Conservation (phyloP, 2,329 filamentous ascomycete species). For the Cyclaneusma minus region DNA sequence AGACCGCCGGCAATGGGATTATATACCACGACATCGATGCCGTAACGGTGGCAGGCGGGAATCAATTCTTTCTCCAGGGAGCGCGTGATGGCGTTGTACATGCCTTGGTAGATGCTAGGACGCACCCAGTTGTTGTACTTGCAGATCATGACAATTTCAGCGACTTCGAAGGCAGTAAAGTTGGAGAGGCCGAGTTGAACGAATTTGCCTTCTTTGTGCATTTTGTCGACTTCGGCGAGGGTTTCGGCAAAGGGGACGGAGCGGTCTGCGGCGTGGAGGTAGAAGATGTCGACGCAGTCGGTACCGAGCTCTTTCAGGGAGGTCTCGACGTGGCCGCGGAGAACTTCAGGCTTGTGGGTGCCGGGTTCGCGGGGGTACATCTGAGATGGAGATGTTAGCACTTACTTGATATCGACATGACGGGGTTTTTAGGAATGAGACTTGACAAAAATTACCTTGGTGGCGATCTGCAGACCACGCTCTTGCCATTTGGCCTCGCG, state of each 20-base stretch:
- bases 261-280: conserved; percentile 57
- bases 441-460: conserved; percentile 53
- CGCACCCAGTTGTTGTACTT: conserved; percentile 66
- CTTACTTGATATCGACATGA: background rate
- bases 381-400: no score
- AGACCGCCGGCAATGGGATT: conserved; percentile 72
- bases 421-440: background rate
- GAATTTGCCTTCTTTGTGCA: conserved; percentile 77
- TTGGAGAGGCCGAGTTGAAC: conserved; percentile 68
- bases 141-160: conserved; percentile 68
- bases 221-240: conserved; percentile 58
- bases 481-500: conserved; percentile 63
- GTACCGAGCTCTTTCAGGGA: conserved; percentile 59
- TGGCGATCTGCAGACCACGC: conserved; percentile 61
- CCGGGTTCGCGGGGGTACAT: conserved; percentile 49
- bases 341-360: conserved; percentile 43
- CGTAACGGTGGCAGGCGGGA: conserved; percentile 58
- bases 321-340: conserved; percentile 49
- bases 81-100: conserved; percentile 73
- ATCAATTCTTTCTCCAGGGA: conserved; percentile 63
- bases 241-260: conserved; percentile 66
- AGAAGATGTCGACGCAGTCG: conserved; percentile 63
- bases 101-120: conserved; percentile 73
- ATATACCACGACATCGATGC: conserved; percentile 65
- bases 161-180: conserved; percentile 76